These are phyloP conservation scores for Auricularia sp. DNA, from an alignment of 768 basidiomycete genomes.

Conservation along the genomic window DNA sequence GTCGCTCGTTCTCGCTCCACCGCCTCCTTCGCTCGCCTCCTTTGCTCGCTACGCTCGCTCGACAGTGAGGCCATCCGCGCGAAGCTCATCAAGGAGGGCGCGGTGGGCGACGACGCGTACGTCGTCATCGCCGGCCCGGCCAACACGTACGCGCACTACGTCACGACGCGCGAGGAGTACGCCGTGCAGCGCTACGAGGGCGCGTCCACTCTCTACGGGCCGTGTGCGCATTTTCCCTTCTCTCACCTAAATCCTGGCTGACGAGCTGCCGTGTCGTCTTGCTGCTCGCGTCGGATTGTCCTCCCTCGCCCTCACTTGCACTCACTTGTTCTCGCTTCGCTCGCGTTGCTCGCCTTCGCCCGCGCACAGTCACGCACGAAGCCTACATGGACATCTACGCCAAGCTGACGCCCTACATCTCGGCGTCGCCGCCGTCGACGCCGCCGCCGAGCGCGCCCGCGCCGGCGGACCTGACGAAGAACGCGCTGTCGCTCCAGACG, in stretches of 20 bases:
- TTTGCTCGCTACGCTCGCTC: no score
- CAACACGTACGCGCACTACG: slow-evolving; percentile 69
- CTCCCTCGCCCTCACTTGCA: no score
- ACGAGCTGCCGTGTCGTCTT: no score
- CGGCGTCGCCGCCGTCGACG: slow-evolving; percentile 28
- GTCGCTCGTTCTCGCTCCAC: no score
- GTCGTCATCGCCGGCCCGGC: slow-evolving; percentile 76
- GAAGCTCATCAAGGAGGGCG: slow-evolving; percentile 48
- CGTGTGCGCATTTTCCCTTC: slow-evolving; percentile 32
- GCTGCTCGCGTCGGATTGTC: no score
- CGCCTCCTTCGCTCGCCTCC: no score
- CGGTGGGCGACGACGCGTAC: slow-evolving; percentile 58
- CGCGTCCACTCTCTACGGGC: slow-evolving; percentile 69
- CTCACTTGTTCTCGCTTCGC: no score
- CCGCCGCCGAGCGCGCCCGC: slow-evolving; percentile 52
- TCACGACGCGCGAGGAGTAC: slow-evolving; percentile 66
- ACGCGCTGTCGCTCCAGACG: slow-evolving; percentile 64
- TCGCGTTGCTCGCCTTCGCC: neutral
- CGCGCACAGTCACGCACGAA: slow-evolving; percentile 56
- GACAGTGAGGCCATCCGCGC: slow-evolving; percentile 60
- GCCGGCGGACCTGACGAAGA: slow-evolving; percentile 51
- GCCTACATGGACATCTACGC: slow-evolving; percentile 71
- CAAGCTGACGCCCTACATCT: slow-evolving; percentile 53
- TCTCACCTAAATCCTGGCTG: neutral
- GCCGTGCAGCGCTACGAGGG: slow-evolving; percentile 70